Percentiles rank a stretch among this genome's conserved stretches.
Evolutionary conservation across 345 rosid species (phyloP).

Genomic region (Anacardium occidentale): DNA sequence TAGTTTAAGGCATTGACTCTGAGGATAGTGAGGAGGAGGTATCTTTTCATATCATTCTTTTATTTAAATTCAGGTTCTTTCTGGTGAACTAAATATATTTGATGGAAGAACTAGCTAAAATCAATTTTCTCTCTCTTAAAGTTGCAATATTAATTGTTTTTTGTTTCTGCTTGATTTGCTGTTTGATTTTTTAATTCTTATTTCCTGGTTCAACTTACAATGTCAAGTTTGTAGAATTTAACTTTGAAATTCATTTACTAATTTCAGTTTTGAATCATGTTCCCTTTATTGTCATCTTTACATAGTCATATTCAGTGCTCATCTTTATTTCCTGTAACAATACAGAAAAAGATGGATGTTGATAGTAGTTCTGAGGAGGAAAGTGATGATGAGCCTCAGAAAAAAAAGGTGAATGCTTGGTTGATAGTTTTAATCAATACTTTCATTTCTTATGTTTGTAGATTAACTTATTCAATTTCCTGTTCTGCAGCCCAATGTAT

Average conservation of each 20-base stretch:
- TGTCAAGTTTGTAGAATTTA: background rate
- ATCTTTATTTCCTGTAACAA: background rate
- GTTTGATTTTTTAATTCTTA: background rate
- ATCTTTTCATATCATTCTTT: background rate
- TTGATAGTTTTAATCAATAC: background rate
- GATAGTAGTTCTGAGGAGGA: slow-evolving; percentile 37
- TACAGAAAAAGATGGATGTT: slow-evolving; percentile 28
- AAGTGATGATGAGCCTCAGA: slow-evolving; percentile 45
- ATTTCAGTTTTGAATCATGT: background rate
- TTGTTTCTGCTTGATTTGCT: background rate
- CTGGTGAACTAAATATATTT: background rate
- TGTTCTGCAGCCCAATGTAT: slow-evolving; percentile 26
- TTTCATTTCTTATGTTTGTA: background rate
- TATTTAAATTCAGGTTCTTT: background rate
- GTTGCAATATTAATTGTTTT: background rate
- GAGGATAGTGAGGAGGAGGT: slow-evolving; percentile 33
- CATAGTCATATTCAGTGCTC: background rate
- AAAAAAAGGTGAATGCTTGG: slow-evolving; percentile 38
- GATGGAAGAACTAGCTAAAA: background rate
- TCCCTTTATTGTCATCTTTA: background rate
- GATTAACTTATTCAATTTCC: background rate
- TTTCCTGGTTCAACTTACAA: background rate
- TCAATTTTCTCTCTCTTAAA: background rate
- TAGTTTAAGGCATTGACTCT: background rate
- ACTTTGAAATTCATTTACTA: background rate